Conservation (phyloP, 345 rosid genomes). For the Viola odorata region DNA sequence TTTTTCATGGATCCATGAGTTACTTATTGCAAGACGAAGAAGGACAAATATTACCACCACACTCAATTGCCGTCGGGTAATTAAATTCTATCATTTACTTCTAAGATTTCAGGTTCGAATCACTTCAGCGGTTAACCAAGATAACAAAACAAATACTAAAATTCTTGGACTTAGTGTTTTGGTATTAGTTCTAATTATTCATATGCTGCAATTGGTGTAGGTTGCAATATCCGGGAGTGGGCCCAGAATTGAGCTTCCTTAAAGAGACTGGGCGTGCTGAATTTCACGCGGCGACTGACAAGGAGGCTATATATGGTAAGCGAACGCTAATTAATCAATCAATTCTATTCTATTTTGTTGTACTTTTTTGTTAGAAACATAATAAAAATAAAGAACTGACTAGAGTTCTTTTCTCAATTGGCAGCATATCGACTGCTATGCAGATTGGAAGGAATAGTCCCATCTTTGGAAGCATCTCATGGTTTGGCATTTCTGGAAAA, state of each 20-base stretch:
- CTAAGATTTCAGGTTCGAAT: no score
- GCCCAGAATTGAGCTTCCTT: slow-evolving; percentile 71
- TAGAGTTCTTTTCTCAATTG: no score
- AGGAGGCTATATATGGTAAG: slow-evolving; percentile 71
- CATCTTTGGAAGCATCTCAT: slow-evolving; percentile 72
- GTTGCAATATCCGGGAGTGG: slow-evolving; percentile 75
- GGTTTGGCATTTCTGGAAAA: slow-evolving; percentile 67
- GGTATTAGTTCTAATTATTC: no score
- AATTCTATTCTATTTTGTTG: no score
- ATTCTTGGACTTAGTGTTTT: no score
- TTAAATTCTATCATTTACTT: no score
- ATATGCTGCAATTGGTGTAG: no score
- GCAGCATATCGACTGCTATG: slow-evolving; percentile 52
- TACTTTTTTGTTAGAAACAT: no score
- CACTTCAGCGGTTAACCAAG: no score
- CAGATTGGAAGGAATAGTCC: slow-evolving; percentile 73
- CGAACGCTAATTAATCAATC: background rate
- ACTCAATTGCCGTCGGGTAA: slow-evolving; percentile 68
- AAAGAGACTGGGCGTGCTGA: slow-evolving; percentile 68
- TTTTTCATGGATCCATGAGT: slow-evolving; percentile 79
- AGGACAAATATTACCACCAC: slow-evolving; percentile 58
- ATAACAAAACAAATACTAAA: no score
- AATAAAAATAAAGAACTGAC: no score
- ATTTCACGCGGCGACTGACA: slow-evolving; percentile 55
- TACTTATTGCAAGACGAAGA: slow-evolving; percentile 70